Base-by-base conservation (phyloP, 169 alveolate species). In the Cryptosporidium canis region DNA sequence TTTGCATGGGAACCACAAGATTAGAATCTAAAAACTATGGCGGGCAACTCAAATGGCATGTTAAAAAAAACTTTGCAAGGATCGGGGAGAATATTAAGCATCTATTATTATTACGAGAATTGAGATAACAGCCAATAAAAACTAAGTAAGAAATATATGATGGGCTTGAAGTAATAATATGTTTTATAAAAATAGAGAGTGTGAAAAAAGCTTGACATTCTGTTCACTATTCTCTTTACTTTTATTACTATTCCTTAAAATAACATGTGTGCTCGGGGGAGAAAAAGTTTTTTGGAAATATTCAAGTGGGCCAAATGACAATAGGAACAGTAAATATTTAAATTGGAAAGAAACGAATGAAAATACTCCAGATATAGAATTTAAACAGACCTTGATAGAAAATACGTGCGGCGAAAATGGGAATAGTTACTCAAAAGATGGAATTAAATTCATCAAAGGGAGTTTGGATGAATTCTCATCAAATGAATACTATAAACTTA, bases 1-100 rank as follows among this genome's bases (percentile, higher is more conserved):
- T 70, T 51, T 70, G 48, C 84, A 70, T 70, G 84, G 63, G 66
- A 70, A 70, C 66, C 64, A 51, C 64, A 70, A 51, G 44, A 21
- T 70, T 31, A n/a, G 53, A 70, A 70, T 70, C 84, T 70, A 70
- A 70, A 70, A 70, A 70, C 64, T 39, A 51, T 70, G 84, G 84
- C 84, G 84, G 84, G 84, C 24, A 33, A 29, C 16, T 70, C n/a
- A 6, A 51, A 11, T 51, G 63, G 63, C 63, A 21, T 51, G 63
- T 33, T n/a, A 1, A 51, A 51, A 51, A 51, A 51, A 21, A 21
- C 9, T 51, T 27, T 51, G 24, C 8, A 16, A 24, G 24, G 8
- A 33, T 12, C 8, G n/a, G 35, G 37, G 18, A 4, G 35, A 51
- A 21, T 51, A 18, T 51, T 51, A 12, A 51, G 14, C 1, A 51